These are phyloP conservation scores for Russula ochroleuca DNA, from an alignment of 768 basidiomycete genomes.

Conservation along the genomic window DNA sequence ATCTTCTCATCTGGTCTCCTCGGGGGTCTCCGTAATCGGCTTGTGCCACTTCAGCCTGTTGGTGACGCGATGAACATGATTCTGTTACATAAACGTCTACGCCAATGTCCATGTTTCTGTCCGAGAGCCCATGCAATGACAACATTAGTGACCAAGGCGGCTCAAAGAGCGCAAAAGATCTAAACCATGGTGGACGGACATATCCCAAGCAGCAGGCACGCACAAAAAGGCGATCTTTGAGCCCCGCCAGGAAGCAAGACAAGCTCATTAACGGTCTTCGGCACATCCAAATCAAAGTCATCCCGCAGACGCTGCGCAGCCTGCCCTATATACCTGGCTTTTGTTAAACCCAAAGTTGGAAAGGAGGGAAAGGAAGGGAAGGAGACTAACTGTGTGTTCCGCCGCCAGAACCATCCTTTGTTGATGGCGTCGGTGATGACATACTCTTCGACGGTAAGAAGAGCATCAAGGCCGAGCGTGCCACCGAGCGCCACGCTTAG, in stretches of 20 bases:
- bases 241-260: conserved; percentile 83
- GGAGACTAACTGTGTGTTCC: conserved; percentile 68
- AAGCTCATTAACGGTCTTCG: conserved; percentile 82
- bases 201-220: conserved; percentile 78
- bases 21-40: conserved; percentile 76
- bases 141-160: background rate
- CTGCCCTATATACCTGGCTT: conserved; percentile 65
- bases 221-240: conserved; percentile 94
- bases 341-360: no score
- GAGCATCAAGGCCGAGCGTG: conserved; percentile 65
- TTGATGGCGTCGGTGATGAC: conserved; percentile 71
- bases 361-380: background rate
- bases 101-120: conserved; percentile 83
- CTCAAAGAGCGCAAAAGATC: background rate
- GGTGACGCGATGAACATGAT: conserved; percentile 95
- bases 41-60: conserved; percentile 92
- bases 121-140: background rate
- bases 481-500: conserved; percentile 73
- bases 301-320: conserved; percentile 66
- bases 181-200: conserved; percentile 43
- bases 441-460: conserved; percentile 58
- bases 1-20: conserved; percentile 68
- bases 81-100: no score
- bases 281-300: conserved; percentile 78
- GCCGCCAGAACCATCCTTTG: conserved; percentile 91